Percentiles rank a stretch among this genome's conserved stretches.
These are phyloP conservation scores for Daedaleopsis nitida DNA, from an alignment of 768 basidiomycete genomes.

Conservation along the genomic window DNA sequence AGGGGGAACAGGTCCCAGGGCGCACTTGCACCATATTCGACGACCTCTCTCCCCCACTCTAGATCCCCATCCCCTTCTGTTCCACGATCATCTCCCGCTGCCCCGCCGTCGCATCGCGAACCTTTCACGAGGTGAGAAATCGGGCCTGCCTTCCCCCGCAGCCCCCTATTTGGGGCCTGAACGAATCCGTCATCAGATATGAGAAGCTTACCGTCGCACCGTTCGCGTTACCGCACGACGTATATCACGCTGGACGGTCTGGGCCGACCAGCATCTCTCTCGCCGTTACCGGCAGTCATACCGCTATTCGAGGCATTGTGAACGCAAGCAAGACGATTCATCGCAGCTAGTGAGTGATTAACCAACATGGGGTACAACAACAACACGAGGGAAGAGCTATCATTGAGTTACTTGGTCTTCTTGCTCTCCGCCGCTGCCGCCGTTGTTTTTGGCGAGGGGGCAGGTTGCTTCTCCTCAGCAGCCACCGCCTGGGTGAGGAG, in stretches of 20 bases:
- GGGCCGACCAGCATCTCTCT: background rate
- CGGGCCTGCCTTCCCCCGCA: background rate
- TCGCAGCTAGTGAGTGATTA: background rate
- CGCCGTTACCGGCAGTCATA: background rate
- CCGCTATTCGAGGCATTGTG: too few relatives aligned
- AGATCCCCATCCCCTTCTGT: background rate
- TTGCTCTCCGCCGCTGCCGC: slow-evolving; percentile 24
- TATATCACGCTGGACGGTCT: background rate
- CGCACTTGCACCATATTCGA: slow-evolving; percentile 9
- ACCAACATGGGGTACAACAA: slow-evolving; percentile 1
- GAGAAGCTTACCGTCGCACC: too few relatives aligned
- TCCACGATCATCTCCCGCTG: background rate
- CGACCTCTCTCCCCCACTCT: slow-evolving; percentile 8
- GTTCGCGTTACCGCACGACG: background rate
- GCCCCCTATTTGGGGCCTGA: background rate
- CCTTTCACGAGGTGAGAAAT: background rate
- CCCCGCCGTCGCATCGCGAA: background rate
- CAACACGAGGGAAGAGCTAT: background rate
- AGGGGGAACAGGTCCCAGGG: slow-evolving; percentile 1
- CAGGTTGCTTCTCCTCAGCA: slow-evolving; percentile 12
- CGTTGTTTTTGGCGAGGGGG: slow-evolving; percentile 13
- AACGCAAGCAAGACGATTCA: background rate
- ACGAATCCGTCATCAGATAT: background rate
- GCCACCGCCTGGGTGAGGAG: slow-evolving; percentile 36
- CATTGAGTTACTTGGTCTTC: slow-evolving; percentile 26